Base-by-base conservation (phyloP, 306 rosid species). In the Rosa multiflora region DNA sequence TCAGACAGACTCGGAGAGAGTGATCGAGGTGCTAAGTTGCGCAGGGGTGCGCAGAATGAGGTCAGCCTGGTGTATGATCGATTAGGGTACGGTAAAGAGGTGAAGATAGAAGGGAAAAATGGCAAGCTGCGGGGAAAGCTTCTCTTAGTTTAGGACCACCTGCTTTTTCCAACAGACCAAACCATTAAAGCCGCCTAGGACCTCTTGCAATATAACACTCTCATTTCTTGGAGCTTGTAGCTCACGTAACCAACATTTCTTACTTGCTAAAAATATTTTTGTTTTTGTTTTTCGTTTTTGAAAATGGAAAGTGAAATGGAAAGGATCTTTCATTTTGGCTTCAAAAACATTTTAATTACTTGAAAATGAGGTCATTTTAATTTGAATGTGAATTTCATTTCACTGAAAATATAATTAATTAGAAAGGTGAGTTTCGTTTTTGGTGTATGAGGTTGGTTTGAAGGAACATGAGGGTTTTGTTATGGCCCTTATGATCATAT, bases 91-190 rank as follows among this genome's bases (percentile, higher is more conserved):
- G 42, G 75, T 76, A 40, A 71, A 52, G 77, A 79, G 47, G 46
- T 64, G 15, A 1, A 39, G 63, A 59, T 32, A 0, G 13, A 32
- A 32, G 18, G 23, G 55, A 13, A 75, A 84, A 79, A 76, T 87
- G 85, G 89, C 83, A 85, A 89, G 87, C 88, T 90, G 91, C 93
- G 88, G 90, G 86, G 88, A 87, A 86, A 84, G 83, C 78, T 81
- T 77, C 79, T 81, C 32, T 39, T 73, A 75, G 70, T 42, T 62
- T 70, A 73, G 95, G 92, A 90, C 95, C 92, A 90, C 91, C 77
- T 86, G 70, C 89, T 85, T 88, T 83, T 17, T 17, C 23, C 43
- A 15, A 70, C 79, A 67, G 55, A 67, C 82, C 69, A 43, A 72
- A 53, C 55, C 56, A 80, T 72, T 82, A 80, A 84, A 74, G 62